Evolutionary conservation across 169 alveolate species (phyloP).

Genomic region (Plasmodium sp.): DNA sequence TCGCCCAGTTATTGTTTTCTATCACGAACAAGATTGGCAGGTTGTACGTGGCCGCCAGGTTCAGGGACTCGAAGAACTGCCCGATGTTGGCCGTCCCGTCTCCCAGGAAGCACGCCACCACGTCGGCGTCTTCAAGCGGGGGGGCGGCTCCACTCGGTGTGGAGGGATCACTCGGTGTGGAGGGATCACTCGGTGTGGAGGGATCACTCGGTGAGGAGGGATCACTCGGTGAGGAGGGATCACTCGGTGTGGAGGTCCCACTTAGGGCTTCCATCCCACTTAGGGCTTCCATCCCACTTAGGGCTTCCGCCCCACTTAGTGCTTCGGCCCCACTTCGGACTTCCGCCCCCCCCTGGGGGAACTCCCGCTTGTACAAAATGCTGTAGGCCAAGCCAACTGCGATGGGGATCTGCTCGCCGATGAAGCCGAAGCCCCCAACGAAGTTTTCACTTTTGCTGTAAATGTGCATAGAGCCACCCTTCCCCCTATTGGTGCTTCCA

Average conservation of each 20-base stretch:
- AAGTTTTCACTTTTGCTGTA: slow-evolving; percentile 84
- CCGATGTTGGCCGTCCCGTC: slow-evolving; percentile 94
- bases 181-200: no score
- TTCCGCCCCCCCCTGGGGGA: not conserved
- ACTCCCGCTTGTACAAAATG: slow-evolving; percentile 73
- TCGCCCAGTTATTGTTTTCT: slow-evolving; percentile 90
- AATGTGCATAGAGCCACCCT: slow-evolving; percentile 95
- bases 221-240: no score
- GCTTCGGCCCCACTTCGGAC: not conserved
- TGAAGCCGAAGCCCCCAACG: slow-evolving; percentile 93
- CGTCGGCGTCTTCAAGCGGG: slow-evolving; percentile 52
- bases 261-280: no score
- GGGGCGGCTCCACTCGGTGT: not conserved
- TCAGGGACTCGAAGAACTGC: slow-evolving; percentile 90
- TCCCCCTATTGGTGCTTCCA: slow-evolving; percentile 89
- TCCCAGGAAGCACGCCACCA: slow-evolving; percentile 90
- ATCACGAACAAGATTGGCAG: slow-evolving; percentile 89
- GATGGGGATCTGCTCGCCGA: slow-evolving; percentile 89
- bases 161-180: no score
- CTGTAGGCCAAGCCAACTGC: slow-evolving; percentile 83
- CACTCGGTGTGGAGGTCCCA: no score
- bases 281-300: no score
- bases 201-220: no score
- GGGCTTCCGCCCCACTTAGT: not conserved
- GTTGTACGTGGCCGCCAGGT: slow-evolving; percentile 90